These are phyloP conservation scores for Lachnellula occidentalis DNA, from an alignment of 2,329 filamentous ascomycete genomes.

Conservation along the genomic window DNA sequence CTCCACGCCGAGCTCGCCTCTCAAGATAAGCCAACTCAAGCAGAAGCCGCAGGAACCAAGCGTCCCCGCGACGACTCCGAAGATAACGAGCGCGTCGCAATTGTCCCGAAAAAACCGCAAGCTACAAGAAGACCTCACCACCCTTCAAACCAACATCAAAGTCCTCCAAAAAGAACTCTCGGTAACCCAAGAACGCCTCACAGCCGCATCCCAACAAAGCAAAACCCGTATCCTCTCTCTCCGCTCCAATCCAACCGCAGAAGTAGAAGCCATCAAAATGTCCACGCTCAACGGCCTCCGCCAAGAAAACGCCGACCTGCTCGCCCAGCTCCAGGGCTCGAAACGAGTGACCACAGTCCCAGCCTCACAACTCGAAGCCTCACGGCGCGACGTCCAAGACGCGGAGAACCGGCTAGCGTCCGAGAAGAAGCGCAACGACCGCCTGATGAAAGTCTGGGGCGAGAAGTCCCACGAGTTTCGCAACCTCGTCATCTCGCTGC, in stretches of 20 bases:
- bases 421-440: slow-evolving; percentile 74
- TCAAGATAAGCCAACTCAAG: slow-evolving; percentile 43
- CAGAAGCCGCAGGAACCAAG: slow-evolving; percentile 52
- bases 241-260: slow-evolving; percentile 85
- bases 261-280: slow-evolving; percentile 78
- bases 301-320: slow-evolving; percentile 77
- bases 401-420: slow-evolving; percentile 63
- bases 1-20: slow-evolving; percentile 70
- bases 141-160: slow-evolving; percentile 62
- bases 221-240: slow-evolving; percentile 80
- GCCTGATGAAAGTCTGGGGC: slow-evolving; percentile 88
- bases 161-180: slow-evolving; percentile 71
- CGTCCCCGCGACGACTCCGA: slow-evolving; percentile 52
- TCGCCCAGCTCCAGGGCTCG: slow-evolving; percentile 59
- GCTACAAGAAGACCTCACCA: slow-evolving; percentile 70
- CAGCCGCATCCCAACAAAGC: slow-evolving; percentile 57
- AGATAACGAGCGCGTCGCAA: slow-evolving; percentile 67
- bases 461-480: slow-evolving; percentile 92
- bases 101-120: slow-evolving; percentile 83
- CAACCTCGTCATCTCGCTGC: slow-evolving; percentile 83
- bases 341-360: slow-evolving; percentile 52
- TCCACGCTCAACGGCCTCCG: slow-evolving; percentile 71
- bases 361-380: slow-evolving; percentile 66
- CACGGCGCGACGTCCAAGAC: slow-evolving; percentile 69
- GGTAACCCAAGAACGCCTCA: slow-evolving; percentile 68